phyloP scores from a whole-genome alignment of 306 rosid species.

The Nissolia schottii region DNA sequence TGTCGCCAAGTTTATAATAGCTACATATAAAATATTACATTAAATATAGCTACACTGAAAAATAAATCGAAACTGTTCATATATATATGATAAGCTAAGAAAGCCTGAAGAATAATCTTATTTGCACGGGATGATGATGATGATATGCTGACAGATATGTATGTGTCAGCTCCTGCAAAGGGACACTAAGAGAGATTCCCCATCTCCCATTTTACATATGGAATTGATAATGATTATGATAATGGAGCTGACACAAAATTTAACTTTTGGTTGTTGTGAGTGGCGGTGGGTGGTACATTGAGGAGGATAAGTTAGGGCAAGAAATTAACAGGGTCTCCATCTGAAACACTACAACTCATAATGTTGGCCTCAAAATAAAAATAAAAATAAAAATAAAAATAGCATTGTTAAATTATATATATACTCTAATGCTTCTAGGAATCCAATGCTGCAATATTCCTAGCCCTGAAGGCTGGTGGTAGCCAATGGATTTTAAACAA shows the following conservation, averaged over 20 bases:
- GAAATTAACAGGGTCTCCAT: constrained; percentile 6
- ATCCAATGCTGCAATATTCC: constrained; percentile 51
- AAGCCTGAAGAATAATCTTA: background rate
- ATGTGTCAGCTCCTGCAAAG: constrained; percentile 25
- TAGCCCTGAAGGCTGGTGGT: too few species aligned
- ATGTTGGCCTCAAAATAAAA: constrained; percentile 22
- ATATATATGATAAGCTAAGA: background rate
- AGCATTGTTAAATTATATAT: background rate
- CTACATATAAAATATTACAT: too few species aligned
- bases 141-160: background rate
- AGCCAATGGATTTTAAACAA: constrained; percentile 29
- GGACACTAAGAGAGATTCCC: constrained; percentile 26
- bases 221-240: too few species aligned
- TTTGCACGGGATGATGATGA: constrained; percentile 19
- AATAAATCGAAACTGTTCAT: background rate
- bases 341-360: constrained; percentile 27
- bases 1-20: too few species aligned
- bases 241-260: constrained; percentile 13
- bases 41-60: background rate
- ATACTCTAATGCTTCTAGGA: constrained; percentile 36
- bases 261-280: constrained; percentile 12
- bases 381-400: too few species aligned
- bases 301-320: constrained; percentile 7
- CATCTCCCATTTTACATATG: constrained; percentile 7
- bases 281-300: constrained; percentile 27